Percentiles rank a stretch among this genome's conserved stretches.
These are phyloP conservation scores for Verticillium isaacii DNA, from an alignment of 2,329 filamentous ascomycete genomes.

Conservation along the genomic window DNA sequence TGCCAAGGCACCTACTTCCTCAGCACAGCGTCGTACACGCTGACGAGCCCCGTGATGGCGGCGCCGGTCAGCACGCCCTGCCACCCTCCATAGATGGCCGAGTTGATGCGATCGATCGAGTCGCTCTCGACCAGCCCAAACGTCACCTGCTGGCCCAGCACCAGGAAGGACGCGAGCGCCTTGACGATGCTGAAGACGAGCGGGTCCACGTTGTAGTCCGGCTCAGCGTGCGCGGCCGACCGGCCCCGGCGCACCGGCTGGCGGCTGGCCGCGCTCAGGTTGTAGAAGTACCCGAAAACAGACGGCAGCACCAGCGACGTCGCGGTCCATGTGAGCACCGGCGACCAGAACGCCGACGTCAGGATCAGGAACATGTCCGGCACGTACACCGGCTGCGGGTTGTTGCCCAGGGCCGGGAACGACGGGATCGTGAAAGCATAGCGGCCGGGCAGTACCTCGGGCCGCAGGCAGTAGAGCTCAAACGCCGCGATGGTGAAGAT, in stretches of 20 bases:
- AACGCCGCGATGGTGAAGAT: conserved; percentile 63
- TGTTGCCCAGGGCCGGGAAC: conserved; percentile 47
- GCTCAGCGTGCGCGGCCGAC: conserved; percentile 22
- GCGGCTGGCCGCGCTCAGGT: conserved; percentile 59
- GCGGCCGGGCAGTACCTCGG: conserved; percentile 64
- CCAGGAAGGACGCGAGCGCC: conserved; percentile 73
- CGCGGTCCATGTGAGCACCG: conserved; percentile 69
- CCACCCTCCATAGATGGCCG: conserved; percentile 67
- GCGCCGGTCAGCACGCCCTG: conserved; percentile 64
- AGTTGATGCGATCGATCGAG: conserved; percentile 59
- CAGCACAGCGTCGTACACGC: conserved; percentile 73
- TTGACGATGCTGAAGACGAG: conserved; percentile 88
- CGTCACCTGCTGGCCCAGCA: conserved; percentile 66
- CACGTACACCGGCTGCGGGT: conserved; percentile 58
- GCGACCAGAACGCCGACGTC: conserved; percentile 77
- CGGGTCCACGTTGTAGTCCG: conserved; percentile 68
- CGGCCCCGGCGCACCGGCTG: conserved; percentile 35
- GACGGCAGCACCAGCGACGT: conserved; percentile 69
- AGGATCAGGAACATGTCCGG: conserved; percentile 80
- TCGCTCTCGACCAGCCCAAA: conserved; percentile 57
- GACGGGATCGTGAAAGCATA: conserved; percentile 71
- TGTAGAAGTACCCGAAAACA: conserved; percentile 82
- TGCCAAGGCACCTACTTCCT: conserved; percentile 47
- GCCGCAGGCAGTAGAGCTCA: conserved; percentile 66
- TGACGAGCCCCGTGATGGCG: conserved; percentile 62